Evolutionary conservation across 163 green algal species (phyloP).

Genomic region (Smithsoniella earleae): DNA sequence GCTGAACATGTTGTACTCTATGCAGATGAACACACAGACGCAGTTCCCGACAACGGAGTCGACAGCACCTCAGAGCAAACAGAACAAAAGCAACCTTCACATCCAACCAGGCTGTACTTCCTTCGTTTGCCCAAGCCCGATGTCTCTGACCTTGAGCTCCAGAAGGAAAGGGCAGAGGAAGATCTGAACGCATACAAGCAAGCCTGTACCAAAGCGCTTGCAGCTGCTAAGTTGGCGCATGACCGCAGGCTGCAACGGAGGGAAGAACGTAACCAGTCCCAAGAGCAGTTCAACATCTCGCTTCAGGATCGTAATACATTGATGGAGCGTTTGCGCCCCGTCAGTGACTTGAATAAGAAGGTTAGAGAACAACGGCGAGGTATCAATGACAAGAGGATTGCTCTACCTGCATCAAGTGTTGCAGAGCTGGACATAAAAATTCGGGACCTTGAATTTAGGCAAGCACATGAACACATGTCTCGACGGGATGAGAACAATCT

Average conservation of each 20-base stretch:
- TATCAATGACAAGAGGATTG: neutral
- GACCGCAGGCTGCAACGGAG: slow-evolving; percentile 1
- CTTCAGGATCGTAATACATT: neutral
- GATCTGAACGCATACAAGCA: slow-evolving; percentile 1
- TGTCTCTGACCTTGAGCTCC: neutral
- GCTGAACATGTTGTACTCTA: too few species aligned
- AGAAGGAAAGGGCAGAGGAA: neutral
- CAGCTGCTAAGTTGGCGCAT: neutral
- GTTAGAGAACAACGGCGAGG: neutral
- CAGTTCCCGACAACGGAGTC: too few species aligned
- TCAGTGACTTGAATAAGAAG: neutral
- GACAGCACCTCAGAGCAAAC: too few species aligned
- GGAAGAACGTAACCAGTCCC: slow-evolving; percentile 6
- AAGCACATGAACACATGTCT: slow-evolving; percentile 27
- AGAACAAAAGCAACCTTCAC: neutral
- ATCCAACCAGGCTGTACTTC: slow-evolving; percentile 6
- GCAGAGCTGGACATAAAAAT: slow-evolving; percentile 14
- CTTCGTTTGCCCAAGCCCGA: slow-evolving; percentile 5
- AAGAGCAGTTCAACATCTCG: neutral
- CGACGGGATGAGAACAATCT: slow-evolving; percentile 15
- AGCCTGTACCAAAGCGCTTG: neutral
- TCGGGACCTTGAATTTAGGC: slow-evolving; percentile 10
- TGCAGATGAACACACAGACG: too few species aligned
- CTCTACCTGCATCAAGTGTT: neutral
- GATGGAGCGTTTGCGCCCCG: neutral